Base-by-base conservation (phyloP, 1,284 basidiomycete species). In the Cystobasidium sp. region DNA sequence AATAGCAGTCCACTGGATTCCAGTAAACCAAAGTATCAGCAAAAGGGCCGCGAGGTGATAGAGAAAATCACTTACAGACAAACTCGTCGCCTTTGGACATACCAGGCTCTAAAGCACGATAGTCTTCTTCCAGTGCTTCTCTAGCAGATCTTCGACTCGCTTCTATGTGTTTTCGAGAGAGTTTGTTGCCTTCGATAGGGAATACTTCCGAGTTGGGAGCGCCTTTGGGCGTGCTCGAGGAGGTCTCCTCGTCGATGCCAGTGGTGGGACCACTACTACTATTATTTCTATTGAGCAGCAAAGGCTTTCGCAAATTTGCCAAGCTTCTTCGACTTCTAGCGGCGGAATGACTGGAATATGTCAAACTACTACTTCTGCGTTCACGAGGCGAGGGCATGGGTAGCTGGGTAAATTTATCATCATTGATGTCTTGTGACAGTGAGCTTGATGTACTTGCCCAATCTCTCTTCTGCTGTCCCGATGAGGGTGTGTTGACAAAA, bases 361-460 rank as follows among this genome's bases (percentile, higher is more conserved):
- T 73, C 12, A 52, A 52, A 63, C 70, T 73, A 37, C 70, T 73
- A n/a, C 58, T 59, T 31, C 70, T 44, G 31, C 70, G 56, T 59
- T 73, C 70, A 22, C 70, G 61, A 18, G 70, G 62, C 7, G 63
- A 73, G 14, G 62, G 41, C 24, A 56, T 24, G 14, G 70, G 70
- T 9, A 73, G 49, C 55, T 73, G 70, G 6, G 70, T 73, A 52
- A 65, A 73, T 43, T 66, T 65, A 63, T 73, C 70, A 10, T 66
- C 59, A 10, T 12, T 47, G 8, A 22, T 1, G 6, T 49, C 24
- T 18, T 46, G 18, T 6, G n/a, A 6, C 20, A 8, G 20, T 3
- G 3, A 55, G 16, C 44, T 14, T 31, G 44, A 7, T 7, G 61
- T 47, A 12, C 61, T 47, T 10, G 44, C 44, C 43, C 46, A 49